Evolutionary conservation across 257 asterid genomes (phyloP), one percentile per base, ranked within the genome.

Genomic region (Przewalskia tangutica): DNA sequence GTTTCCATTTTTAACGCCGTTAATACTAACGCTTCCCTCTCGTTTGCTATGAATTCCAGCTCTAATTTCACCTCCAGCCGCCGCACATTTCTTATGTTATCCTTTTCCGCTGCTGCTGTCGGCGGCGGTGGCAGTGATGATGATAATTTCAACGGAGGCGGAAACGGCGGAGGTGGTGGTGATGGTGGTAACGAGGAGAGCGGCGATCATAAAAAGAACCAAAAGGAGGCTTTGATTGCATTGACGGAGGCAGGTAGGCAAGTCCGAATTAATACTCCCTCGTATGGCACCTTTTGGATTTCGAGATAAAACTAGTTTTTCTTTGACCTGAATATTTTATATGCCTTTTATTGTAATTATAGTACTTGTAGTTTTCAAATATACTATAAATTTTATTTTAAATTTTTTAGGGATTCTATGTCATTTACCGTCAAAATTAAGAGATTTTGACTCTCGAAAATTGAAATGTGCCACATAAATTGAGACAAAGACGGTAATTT

Each of bases 111-210:
- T 0, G 87, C 75, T 27, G 85, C 85, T 4, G 88, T 91, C 6
- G 89, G 91, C 10, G 93, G 89, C 0, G 91, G 91, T 0, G 93
- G 90, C 4, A 90, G 88, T 0, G 90, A 92, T 0, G 93, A 89
- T 5, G 91, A 84, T 1, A 71, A 40, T 32, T 81, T 54, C 2
- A 81, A 76, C 8, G 86, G 32, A 27, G 32, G 84, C 8, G 90
- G 81, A 3, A 87, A 77, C 18, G 85, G 82, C 3, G 91, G 86
- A 42, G 90, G 87, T 60, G 70, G 66, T 3, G 66, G 92, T 89
- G 91, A 32, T 14, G 77, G 59, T 18, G 64, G 42, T 3, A 50
- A 81, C 8, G 50, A 81, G 64, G 83, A 65, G 53, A 63, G 76
- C 32, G 78, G 63, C 7, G 65, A 65, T 20, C 50, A 81, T 42